A percentile compares a stretch with the other conserved stretches of the same genome.
Conservation (phyloP, 2,329 filamentous ascomycete species). For the Aaosphaeria pasadenensis region DNA sequence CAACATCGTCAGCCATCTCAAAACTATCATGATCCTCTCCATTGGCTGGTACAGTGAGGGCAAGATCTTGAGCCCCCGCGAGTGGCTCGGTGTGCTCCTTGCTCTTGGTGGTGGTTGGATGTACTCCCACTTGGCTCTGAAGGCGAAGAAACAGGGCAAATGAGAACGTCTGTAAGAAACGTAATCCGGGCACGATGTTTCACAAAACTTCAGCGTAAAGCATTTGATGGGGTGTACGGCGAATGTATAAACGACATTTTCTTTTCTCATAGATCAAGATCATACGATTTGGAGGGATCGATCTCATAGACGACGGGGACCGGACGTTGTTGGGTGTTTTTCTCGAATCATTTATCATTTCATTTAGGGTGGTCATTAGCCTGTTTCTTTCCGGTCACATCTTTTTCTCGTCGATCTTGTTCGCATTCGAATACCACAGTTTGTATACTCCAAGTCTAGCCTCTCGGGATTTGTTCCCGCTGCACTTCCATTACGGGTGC, state of each 20-base stretch:
- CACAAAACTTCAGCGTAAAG: background rate
- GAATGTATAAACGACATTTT: background rate
- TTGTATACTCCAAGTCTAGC: no score
- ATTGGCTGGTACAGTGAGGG: constrained; percentile 48
- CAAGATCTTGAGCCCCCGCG: constrained; percentile 37
- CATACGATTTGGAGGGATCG: background rate
- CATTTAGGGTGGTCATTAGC: background rate
- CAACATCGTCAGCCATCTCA: constrained; percentile 43
- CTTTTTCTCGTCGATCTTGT: no score
- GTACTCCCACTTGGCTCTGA: constrained; percentile 42
- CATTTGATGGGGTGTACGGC: constrained; percentile 1
- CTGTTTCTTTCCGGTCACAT: no score
- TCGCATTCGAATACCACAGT: no score
- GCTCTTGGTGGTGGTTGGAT: constrained; percentile 46
- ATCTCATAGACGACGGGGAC: background rate
- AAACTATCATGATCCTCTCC: constrained; percentile 46
- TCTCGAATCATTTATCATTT: background rate
- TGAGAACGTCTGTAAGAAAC: constrained; percentile 4
- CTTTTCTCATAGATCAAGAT: constrained; percentile 1
- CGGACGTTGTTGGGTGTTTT: no score
- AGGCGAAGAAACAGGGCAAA: constrained; percentile 32
- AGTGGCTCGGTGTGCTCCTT: constrained; percentile 43
- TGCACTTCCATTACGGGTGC: no score
- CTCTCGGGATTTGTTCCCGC: no score
- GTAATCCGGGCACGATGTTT: background rate